Evolutionary conservation across 2,329 filamentous ascomycete species (phyloP).

Genomic region (Penicillium sp.): DNA sequence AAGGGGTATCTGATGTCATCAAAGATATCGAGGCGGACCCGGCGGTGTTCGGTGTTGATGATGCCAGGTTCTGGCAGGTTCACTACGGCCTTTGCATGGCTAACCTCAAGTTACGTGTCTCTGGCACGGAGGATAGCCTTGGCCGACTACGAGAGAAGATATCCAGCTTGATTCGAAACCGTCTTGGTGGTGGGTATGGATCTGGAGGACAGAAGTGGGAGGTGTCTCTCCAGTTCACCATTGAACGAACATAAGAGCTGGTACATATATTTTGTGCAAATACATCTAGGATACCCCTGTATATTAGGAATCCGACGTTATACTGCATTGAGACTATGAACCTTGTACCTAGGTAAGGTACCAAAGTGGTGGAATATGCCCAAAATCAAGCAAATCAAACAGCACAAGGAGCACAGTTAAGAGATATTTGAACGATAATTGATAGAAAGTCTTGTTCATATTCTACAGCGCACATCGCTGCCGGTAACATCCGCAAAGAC

Average conservation of each 20-base stretch:
- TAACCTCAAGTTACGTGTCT: slow-evolving; percentile 74
- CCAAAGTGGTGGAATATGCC: background rate
- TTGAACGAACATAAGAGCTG: slow-evolving; percentile 38
- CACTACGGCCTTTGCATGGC: slow-evolving; percentile 97
- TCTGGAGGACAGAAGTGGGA: slow-evolving; percentile 80
- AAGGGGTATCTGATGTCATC: slow-evolving; percentile 66
- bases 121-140: slow-evolving; percentile 66
- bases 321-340: background rate
- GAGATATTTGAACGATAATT: background rate
- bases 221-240: slow-evolving; percentile 74
- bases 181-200: slow-evolving; percentile 83
- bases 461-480: slow-evolving; percentile 15
- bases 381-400: background rate
- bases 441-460: slow-evolving; percentile 12
- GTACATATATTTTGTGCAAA: background rate
- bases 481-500: slow-evolving; percentile 12
- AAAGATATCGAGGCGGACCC: slow-evolving; percentile 78
- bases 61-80: slow-evolving; percentile 96
- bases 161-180: slow-evolving; percentile 72
- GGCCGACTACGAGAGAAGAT: slow-evolving; percentile 70
- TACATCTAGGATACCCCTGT: slow-evolving; percentile 7
- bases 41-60: slow-evolving; percentile 69
- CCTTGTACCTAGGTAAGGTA: background rate
- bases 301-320: slow-evolving; percentile 3
- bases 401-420: background rate